Base-by-base conservation (phyloP, 2,329 filamentous ascomycete genomes). In the Alternaria longipes region DNA sequence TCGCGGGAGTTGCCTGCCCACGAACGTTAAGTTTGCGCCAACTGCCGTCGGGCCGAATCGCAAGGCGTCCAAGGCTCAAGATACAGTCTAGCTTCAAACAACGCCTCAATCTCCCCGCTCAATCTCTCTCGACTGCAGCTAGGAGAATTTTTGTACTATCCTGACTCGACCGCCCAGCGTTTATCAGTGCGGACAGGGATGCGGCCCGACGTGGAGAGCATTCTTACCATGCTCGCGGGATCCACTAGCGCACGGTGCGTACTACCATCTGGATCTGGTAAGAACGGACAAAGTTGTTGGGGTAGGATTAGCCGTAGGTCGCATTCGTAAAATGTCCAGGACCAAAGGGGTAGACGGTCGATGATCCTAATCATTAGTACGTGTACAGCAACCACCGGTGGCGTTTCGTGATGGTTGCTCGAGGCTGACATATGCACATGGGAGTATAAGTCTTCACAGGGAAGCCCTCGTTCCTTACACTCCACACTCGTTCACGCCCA, bases 321-420 rank as follows among this genome's bases (percentile, higher is more conserved):
- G 45, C 45, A 30, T 45, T 32, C 38, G 41, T 28, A 26, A 30
- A 51, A 34, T 34, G 24, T 50, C 14, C 22, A n/a, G 11, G 42
- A 34, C 45, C 52, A 44, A 59, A 42, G 24, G 38, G 44, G 49
- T 44, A 51, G 42, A 24, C 20, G 11, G 18, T 22, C 14, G 57
- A 36, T 51, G 57, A 60, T 60, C 57, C 16, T 22, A 60, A 60
- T 60, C 38, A 51, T 46, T 30, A 60, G 20, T 22, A 54, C 34
- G 22, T 38, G n/a, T 40, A 56, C 45, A 12, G 47, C 45, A 12
- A 16, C 24, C 24, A 36, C 20, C 47, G 16, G 45, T 41, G 52
- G 40, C 32, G 8, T 18, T 24, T 56, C 53, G 30, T 22, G 14
- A 54, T 59, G 38, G 22, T 26, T n/a, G 18, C 24, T 20, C 42